These are phyloP conservation scores for Lophiostoma macrostomum DNA, from an alignment of 495 filamentous ascomycete genomes.

Conservation along the genomic window DNA sequence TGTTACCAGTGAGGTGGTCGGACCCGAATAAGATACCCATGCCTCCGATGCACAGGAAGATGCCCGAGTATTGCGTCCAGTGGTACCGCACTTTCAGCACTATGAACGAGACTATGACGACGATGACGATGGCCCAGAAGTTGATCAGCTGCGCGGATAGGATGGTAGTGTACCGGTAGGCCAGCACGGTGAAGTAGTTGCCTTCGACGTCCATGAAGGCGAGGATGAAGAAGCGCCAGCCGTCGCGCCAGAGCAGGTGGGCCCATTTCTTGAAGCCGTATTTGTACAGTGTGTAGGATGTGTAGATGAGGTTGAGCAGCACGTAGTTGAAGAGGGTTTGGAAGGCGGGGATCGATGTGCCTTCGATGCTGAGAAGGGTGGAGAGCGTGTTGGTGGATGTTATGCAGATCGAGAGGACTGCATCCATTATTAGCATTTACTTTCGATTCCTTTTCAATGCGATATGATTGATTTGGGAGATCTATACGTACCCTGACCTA, in stretches of 20 bases:
- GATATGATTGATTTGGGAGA: too few relatives aligned
- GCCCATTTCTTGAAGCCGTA: slow-evolving; percentile 74
- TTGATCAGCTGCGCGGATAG: slow-evolving; percentile 92
- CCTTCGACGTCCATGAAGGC: slow-evolving; percentile 92
- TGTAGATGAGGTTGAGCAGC: slow-evolving; percentile 78
- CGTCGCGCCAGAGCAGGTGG: slow-evolving; percentile 60
- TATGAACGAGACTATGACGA: slow-evolving; percentile 78
- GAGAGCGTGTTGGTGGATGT: slow-evolving; percentile 88
- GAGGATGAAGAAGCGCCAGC: slow-evolving; percentile 94
- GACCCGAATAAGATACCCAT: slow-evolving; percentile 85
- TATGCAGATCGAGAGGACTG: slow-evolving; percentile 81
- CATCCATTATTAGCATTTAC: slow-evolving; percentile 13
- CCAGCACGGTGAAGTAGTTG: slow-evolving; percentile 95
- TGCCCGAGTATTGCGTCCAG: slow-evolving; percentile 75
- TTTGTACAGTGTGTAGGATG: slow-evolving; percentile 73
- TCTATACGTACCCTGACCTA: slow-evolving; percentile 58
- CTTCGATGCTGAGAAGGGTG: slow-evolving; percentile 61
- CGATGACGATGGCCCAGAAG: slow-evolving; percentile 97
- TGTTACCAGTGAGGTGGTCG: slow-evolving; percentile 75
- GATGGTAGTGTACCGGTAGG: slow-evolving; percentile 87
- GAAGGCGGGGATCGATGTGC: slow-evolving; percentile 90
- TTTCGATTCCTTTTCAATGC: too few relatives aligned
- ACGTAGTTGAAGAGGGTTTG: slow-evolving; percentile 94
- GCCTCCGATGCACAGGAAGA: slow-evolving; percentile 86
- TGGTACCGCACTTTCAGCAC: slow-evolving; percentile 87